Base-by-base conservation (phyloP, 2,329 filamentous ascomycete genomes). In the Talaromyces sp. region DNA sequence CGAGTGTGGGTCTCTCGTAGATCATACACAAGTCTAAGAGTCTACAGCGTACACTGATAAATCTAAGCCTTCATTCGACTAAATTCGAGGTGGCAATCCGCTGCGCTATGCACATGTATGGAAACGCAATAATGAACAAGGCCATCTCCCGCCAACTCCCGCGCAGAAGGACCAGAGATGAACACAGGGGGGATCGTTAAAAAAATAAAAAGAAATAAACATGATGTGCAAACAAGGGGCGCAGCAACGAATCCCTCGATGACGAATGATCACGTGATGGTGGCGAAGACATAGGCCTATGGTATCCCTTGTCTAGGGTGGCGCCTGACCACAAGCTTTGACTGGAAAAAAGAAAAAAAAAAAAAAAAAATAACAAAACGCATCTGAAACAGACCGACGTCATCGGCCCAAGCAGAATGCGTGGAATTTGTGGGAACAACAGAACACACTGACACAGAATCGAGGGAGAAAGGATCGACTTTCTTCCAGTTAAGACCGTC, bases 71-170 rank as follows among this genome's bases (percentile, higher is more conserved):
- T 12, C 43, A 46, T 46, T 46, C n/a, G 43, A 21, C 21, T 46
- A 21, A 24, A 46, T 46, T 24, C 21, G 43, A 46, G 19, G 19
- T 38, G n/a, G 24, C 21, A 46, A 61, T 61, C 59, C 59, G 59
- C 59, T 61, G 55, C 59, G 59, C 59, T 61, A 61, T 61, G 59
- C 59, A 61, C 56, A 58, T 58, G 59, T 56, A 56, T 56, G 58
- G 54, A 56, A 52, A 56, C 55, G 52, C 58, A 56, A 51, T 27
- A 53, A 41, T 21, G 21, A 24, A 46, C 19, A 46, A 24, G 43
- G 43, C 14, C 19, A 46, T 46, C 21, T 9, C 19, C 43, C 43
- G 19, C 14, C 32, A 60, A 60, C 59, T 60, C 54, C 58, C 54
- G 17, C 53, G 54, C 54, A 57, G 48, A 54, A 60, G 54, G 58